Base-by-base conservation (phyloP, 345 rosid species). In the Cochlearia excelsa region DNA sequence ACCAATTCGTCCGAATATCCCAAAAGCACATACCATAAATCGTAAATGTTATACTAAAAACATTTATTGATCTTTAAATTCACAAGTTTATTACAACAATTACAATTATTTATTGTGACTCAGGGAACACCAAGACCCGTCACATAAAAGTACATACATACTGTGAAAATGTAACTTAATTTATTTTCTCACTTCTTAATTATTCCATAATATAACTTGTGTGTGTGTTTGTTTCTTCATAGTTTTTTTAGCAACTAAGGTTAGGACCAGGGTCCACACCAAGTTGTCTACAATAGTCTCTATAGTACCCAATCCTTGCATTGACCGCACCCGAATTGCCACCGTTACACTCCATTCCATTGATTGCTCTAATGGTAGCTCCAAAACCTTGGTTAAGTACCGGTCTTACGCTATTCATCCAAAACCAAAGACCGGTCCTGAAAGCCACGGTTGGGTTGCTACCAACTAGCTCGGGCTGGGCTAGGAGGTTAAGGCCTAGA, bases 361-460 rank as follows among this genome's bases (percentile, higher is more conserved):
- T 83, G 29, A 83, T 77, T 57, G 76, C 80, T 70, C 38, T 63
- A 44, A 74, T 78, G 1, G 81, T 81, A 6, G 79, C 77, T 38
- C 85, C 81, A 39, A 81, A 74, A 26, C 85, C 86, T 16, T 16
- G 23, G 23, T 16, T 16, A 16, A 16, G 23, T 16, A 16, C 23
- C 23, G 23, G 23, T 16, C 73, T 76, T 45, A 67, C 78, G 2
- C 69, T 76, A 3, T 64, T 73, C 80, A 73, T 81, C 88, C 88
- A 83, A 60, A 73, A 83, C 85, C 85, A 81, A 7, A 83, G 33
- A 16, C 57, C 76, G 0, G 82, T 77, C 70, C 73, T 69, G 63
- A 81, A 83, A 8, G 85, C 71, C 33, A 75, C 58, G 34, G n/a
- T 35, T 2, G 74, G 63, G 67, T 73, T 74, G 9, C 48, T 75